These are phyloP conservation scores for Scleroderma bovista DNA, from an alignment of 768 basidiomycete genomes.

Conservation along the genomic window DNA sequence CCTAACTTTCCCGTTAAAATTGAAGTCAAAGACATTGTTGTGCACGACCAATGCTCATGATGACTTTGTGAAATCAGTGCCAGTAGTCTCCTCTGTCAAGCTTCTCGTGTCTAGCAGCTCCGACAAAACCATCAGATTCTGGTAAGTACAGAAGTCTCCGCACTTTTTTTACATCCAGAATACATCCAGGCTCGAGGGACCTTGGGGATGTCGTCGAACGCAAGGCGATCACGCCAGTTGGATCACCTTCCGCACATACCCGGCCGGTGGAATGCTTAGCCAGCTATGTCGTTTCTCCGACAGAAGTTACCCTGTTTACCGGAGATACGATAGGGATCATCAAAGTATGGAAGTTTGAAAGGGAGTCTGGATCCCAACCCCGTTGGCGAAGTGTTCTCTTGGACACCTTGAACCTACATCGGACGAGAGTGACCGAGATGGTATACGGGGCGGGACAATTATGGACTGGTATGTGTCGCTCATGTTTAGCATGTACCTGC, in stretches of 20 bases:
- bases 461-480: constrained; percentile 68
- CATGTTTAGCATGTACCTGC: neutral
- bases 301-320: constrained; percentile 58
- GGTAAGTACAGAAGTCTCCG: constrained; percentile 43
- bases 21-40: constrained; percentile 63
- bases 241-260: constrained; percentile 77
- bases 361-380: constrained; percentile 32
- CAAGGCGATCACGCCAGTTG: constrained; percentile 45
- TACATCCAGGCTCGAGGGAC: constrained; percentile 43
- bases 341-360: constrained; percentile 67
- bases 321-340: constrained; percentile 92
- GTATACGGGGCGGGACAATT: constrained; percentile 60
- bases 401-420: constrained; percentile 63
- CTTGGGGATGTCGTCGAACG: constrained; percentile 41
- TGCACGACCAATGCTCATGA: constrained; percentile 73
- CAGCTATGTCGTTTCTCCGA: constrained; percentile 44
- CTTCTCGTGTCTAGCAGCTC: constrained; percentile 84
- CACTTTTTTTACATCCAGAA: neutral
- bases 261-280: constrained; percentile 81
- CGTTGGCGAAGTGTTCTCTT: constrained; percentile 48
- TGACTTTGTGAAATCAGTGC: constrained; percentile 87
- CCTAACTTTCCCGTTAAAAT: neutral
- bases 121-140: constrained; percentile 83
- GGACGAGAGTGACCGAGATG: constrained; percentile 80
- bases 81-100: constrained; percentile 58